Evolutionary conservation across 1,139 yeast species (phyloP).

Genomic region (Pichia sp.): DNA sequence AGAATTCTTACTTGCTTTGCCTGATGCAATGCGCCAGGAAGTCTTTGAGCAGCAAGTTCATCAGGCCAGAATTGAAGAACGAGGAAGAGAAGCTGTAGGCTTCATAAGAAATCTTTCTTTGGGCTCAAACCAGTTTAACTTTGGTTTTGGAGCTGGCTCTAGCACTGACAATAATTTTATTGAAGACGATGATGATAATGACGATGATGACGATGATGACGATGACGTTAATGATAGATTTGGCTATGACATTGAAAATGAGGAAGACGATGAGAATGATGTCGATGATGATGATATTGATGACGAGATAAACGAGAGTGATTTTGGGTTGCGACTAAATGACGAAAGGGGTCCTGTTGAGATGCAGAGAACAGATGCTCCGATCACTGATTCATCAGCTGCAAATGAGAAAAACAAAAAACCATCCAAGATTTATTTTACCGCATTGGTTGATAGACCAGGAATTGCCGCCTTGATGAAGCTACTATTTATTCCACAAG

Average conservation of each 20-base stretch:
- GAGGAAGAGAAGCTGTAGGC: slow-evolving; percentile 50
- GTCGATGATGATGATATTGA: slow-evolving; percentile 31
- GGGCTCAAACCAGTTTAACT: slow-evolving; percentile 6
- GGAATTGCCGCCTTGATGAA: slow-evolving; percentile 75
- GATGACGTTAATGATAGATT: slow-evolving; percentile 17
- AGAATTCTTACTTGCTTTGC: slow-evolving; percentile 82
- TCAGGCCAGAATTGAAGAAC: slow-evolving; percentile 38
- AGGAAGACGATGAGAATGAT: slow-evolving; percentile 29
- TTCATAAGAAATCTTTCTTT: slow-evolving; percentile 12
- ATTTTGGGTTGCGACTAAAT: not conserved
- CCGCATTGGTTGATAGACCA: slow-evolving; percentile 69
- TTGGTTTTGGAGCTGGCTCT: not conserved
- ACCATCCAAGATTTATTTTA: slow-evolving; percentile 42
- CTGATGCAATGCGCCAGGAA: slow-evolving; percentile 91
- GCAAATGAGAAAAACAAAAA: slow-evolving; percentile 20
- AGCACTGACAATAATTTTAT: slow-evolving; percentile 7
- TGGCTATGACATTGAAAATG: slow-evolving; percentile 1
- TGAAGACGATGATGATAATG: slow-evolving; percentile 23
- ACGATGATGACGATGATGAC: not conserved
- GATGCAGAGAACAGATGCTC: slow-evolving; percentile 15
- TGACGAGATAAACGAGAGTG: slow-evolving; percentile 24
- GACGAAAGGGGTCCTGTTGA: slow-evolving; percentile 21
- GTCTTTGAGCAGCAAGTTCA: slow-evolving; percentile 84
- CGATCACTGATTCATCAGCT: not conserved
- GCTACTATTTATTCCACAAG: slow-evolving; percentile 70